Percentiles rank a stretch among this genome's conserved stretches.
phyloP scores from a whole-genome alignment of 2,329 filamentous ascomycete species.

The Fusarium caatingaense region DNA sequence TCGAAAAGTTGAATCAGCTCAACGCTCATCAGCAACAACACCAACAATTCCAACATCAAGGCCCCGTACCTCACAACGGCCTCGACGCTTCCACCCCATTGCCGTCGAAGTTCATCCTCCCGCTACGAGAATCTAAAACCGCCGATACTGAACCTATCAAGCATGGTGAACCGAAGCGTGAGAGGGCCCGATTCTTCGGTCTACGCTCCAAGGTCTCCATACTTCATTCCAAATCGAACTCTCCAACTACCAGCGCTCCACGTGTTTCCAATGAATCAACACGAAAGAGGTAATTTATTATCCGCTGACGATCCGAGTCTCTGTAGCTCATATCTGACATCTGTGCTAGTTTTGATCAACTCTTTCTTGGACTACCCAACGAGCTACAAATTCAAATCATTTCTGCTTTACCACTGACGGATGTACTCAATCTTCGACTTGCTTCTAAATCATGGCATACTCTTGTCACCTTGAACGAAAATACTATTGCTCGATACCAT shows the following conservation, averaged over 20 bases:
- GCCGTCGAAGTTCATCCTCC: conserved; percentile 61
- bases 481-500: conserved; percentile 70
- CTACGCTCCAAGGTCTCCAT: conserved; percentile 55
- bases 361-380: conserved; percentile 69
- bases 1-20: conserved; percentile 69
- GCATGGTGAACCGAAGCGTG: conserved; percentile 52
- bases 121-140: conserved; percentile 57
- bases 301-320: background rate
- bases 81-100: conserved; percentile 44
- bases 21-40: conserved; percentile 59
- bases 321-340: conserved; percentile 7
- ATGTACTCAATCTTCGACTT: conserved; percentile 68
- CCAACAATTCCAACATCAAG: conserved; percentile 54
- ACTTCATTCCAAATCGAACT: conserved; percentile 50
- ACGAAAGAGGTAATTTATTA: conserved; percentile 50
- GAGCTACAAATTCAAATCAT: conserved; percentile 74
- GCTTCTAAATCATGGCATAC: conserved; percentile 70
- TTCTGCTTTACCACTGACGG: conserved; percentile 68
- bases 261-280: conserved; percentile 45
- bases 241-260: conserved; percentile 18
- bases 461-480: conserved; percentile 70
- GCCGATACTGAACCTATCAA: conserved; percentile 48
- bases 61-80: conserved; percentile 25
- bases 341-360: conserved; percentile 60
- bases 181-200: conserved; percentile 57